Evolutionary conservation across 2,329 filamentous ascomycete species (phyloP), one percentile per base, ranked within the genome.

Genomic region (Colletotrichum tropicicola): DNA sequence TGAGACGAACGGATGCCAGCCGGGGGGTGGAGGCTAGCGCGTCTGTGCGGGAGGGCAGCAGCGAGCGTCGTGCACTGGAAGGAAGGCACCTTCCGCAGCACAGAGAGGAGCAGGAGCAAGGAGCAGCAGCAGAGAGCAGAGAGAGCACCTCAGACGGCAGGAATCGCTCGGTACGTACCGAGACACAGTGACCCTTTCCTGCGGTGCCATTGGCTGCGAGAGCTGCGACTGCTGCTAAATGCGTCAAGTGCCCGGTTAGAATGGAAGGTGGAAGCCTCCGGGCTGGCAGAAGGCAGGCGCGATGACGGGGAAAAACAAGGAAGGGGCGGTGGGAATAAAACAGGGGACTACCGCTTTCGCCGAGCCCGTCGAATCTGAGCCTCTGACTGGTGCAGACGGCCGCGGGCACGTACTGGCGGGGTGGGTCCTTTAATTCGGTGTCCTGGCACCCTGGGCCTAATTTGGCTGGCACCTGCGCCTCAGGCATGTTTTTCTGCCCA

Each of bases 1-100:
- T 58, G 53, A 62, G 55, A 64, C 60, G 48, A 39, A 41, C 55
- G 41, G 47, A 59, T 54, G 47, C 55, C 55, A 43, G 27, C 27
- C 21, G 30, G 32, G 7, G n/a, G n/a, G n/a, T n/a, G n/a, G n/a
- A n/a, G n/a, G n/a, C n/a, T n/a, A n/a, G n/a, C n/a, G n/a, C n/a
- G n/a, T n/a, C n/a, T n/a, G n/a, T n/a, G n/a, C n/a, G n/a, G n/a
- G n/a, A n/a, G n/a, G n/a, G n/a, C n/a, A n/a, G n/a, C n/a, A n/a
- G n/a, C n/a, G n/a, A n/a, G n/a, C n/a, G n/a, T n/a, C n/a, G n/a
- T n/a, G n/a, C n/a, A n/a, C n/a, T n/a, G n/a, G n/a, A n/a, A n/a
- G n/a, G n/a, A n/a, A n/a, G n/a, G n/a, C n/a, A n/a, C n/a, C n/a
- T n/a, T n/a, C n/a, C n/a, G n/a, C n/a, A n/a, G n/a, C n/a, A n/a